Percentiles rank a stretch among this genome's conserved stretches.
phyloP scores from a whole-genome alignment of 768 basidiomycete species.

The Baorangia bicolor region DNA sequence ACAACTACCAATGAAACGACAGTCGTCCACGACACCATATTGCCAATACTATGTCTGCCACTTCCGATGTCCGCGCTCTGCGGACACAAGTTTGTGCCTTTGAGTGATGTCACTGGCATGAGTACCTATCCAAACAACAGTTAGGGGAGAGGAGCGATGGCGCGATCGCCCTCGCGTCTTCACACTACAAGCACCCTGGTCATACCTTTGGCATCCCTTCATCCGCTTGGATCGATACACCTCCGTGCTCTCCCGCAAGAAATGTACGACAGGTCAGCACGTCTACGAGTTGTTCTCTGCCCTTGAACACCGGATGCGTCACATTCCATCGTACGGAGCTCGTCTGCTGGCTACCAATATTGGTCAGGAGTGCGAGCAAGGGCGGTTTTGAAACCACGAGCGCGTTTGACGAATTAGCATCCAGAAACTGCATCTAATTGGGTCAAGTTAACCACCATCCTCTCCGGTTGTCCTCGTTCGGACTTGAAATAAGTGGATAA shows the following conservation, averaged over 20 bases:
- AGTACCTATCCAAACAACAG: conserved; percentile 29
- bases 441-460: background rate
- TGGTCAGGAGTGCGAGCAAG: conserved; percentile 55
- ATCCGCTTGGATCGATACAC: conserved; percentile 37
- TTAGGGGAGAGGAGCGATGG: background rate
- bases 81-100: conserved; percentile 20
- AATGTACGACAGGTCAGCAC: conserved; percentile 48
- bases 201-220: conserved; percentile 49
- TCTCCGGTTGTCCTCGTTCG: background rate
- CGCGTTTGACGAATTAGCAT: conserved; percentile 37
- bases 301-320: conserved; percentile 39
- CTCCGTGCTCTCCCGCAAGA: conserved; percentile 40
- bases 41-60: background rate
- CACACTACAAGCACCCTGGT: background rate
- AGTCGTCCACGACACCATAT: conserved; percentile 7
- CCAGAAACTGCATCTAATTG: conserved; percentile 45
- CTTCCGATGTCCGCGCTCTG: conserved; percentile 8
- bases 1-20: background rate
- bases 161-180: background rate
- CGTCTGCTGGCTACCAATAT: conserved; percentile 43
- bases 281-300: conserved; percentile 48
- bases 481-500: background rate
- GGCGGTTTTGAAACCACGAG: conserved; percentile 56
- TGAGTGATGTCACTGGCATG: conserved; percentile 32
- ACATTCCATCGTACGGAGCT: conserved; percentile 42